Evolutionary conservation across 345 rosid genomes (phyloP).

Genomic region (Geranium brycei): DNA sequence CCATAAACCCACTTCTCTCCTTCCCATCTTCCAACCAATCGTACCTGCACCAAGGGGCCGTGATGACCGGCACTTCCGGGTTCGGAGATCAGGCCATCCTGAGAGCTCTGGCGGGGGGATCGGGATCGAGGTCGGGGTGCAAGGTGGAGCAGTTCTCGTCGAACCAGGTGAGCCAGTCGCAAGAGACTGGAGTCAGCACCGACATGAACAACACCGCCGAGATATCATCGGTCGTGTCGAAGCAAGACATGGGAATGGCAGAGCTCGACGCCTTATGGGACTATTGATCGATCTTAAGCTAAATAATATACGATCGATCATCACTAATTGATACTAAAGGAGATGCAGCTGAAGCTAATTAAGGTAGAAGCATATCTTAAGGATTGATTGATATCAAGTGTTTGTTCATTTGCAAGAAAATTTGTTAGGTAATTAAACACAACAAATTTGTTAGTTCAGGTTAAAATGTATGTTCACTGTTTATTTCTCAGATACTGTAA

Average conservation of each 20-base stretch:
- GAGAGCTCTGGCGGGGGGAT: conserved; percentile 11
- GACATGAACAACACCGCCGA: conserved; percentile 40
- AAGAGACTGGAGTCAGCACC: conserved; percentile 53
- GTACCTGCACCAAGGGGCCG: conserved; percentile 20
- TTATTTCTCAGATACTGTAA: too few species aligned
- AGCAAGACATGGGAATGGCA: conserved; percentile 26
- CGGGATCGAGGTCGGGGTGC: conserved; percentile 14
- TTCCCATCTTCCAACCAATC: conserved; percentile 2
- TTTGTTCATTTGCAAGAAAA: too few species aligned
- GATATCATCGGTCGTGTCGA: conserved; percentile 31
- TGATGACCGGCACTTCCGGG: conserved; percentile 1
- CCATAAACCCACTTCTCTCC: conserved; percentile 14
- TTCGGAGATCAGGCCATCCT: conserved; percentile 13
- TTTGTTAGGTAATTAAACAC: too few species aligned
- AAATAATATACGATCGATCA: too few species aligned
- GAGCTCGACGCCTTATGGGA: conserved; percentile 32
- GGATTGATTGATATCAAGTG: too few species aligned
- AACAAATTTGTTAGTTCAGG: too few species aligned
- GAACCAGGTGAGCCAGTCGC: conserved; percentile 42
- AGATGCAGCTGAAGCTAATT: too few species aligned
- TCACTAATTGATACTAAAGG: not conserved
- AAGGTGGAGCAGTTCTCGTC: conserved; percentile 48
- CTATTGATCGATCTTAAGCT: conserved; percentile 10
- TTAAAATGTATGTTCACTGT: too few species aligned
- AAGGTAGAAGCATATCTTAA: too few species aligned